phyloP scores from a whole-genome alignment of 2,329 filamentous ascomycete species.

The Drechslera avenae region DNA sequence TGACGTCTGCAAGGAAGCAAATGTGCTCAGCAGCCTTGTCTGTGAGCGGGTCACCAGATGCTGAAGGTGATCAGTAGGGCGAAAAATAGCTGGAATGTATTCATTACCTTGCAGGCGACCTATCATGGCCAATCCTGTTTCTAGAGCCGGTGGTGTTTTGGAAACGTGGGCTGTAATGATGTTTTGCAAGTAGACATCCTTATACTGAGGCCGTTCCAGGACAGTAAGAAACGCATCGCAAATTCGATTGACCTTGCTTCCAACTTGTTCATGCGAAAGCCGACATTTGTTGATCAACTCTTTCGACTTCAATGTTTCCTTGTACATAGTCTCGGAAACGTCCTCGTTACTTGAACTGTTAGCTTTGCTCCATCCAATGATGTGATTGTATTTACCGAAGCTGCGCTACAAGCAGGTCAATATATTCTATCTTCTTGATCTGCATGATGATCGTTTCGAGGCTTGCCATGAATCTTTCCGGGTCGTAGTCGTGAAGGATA shows the following conservation, averaged over 20 bases:
- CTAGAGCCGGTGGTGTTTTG: conserved; percentile 87
- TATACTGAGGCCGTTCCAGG: conserved; percentile 59
- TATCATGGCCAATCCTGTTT: conserved; percentile 80
- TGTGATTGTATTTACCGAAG: conserved; percentile 63
- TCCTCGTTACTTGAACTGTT: conserved; percentile 71
- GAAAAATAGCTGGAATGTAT: no score
- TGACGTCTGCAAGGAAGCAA: conserved; percentile 93
- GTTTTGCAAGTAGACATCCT: conserved; percentile 77
- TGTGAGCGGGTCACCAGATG: conserved; percentile 61
- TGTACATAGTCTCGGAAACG: conserved; percentile 91
- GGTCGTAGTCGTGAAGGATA: conserved; percentile 91
- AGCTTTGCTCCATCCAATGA: conserved; percentile 2
- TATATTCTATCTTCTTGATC: conserved; percentile 76
- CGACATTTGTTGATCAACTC: conserved; percentile 26
- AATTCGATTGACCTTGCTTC: conserved; percentile 79
- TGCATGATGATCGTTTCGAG: conserved; percentile 82
- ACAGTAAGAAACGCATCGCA: conserved; percentile 81
- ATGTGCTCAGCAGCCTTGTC: conserved; percentile 95
- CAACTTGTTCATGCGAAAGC: conserved; percentile 26
- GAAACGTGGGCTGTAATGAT: conserved; percentile 94
- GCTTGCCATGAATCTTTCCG: conserved; percentile 79
- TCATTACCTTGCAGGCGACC: conserved; percentile 65
- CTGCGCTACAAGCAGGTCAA: conserved; percentile 90
- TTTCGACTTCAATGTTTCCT: conserved; percentile 70
- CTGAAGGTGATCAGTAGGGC: conserved; percentile 17